Evolutionary conservation across 768 basidiomycete genomes (phyloP).

Genomic region (Mycena haematopus): DNA sequence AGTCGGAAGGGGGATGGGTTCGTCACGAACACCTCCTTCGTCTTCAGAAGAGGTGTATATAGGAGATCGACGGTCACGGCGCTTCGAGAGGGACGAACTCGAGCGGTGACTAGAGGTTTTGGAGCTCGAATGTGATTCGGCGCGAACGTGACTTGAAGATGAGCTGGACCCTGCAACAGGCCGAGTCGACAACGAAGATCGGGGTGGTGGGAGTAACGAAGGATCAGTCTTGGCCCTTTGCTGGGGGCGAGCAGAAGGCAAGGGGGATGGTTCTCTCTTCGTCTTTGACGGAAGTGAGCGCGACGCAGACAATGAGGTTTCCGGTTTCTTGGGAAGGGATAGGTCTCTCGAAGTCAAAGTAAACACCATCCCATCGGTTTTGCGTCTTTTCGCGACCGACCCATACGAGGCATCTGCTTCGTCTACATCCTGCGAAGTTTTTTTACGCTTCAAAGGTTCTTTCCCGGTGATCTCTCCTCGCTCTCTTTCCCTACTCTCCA

Average conservation of each 20-base stretch:
- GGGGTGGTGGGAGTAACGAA: conserved; percentile 12
- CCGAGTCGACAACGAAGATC: conserved; percentile 22
- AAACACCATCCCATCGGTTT: conserved; percentile 41
- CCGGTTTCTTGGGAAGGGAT: conserved; percentile 47
- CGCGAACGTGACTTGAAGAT: not conserved
- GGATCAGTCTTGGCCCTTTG: conserved; percentile 33
- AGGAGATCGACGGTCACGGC: conserved; percentile 57
- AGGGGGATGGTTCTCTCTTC: conserved; percentile 30
- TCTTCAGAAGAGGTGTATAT: conserved; percentile 75
- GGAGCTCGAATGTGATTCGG: conserved; percentile 17
- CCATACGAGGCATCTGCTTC: conserved; percentile 37
- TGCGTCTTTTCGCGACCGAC: conserved; percentile 49
- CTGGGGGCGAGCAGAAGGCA: conserved; percentile 24
- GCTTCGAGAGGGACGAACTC: conserved; percentile 16
- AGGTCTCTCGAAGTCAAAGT: conserved; percentile 31
- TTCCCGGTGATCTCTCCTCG: conserved; percentile 15
- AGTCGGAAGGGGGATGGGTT: conserved; percentile 32
- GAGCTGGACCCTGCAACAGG: conserved; percentile 18
- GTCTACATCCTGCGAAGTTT: conserved; percentile 37
- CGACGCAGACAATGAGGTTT: conserved; percentile 24
- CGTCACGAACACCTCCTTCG: conserved; percentile 49
- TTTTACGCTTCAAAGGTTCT: conserved; percentile 49
- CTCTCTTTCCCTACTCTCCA: conserved; percentile 14
- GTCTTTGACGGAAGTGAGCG: conserved; percentile 31
- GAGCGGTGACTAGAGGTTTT: conserved; percentile 36